phyloP scores from a whole-genome alignment of 2,329 filamentous ascomycete genomes.

The Diaporthe eres region DNA sequence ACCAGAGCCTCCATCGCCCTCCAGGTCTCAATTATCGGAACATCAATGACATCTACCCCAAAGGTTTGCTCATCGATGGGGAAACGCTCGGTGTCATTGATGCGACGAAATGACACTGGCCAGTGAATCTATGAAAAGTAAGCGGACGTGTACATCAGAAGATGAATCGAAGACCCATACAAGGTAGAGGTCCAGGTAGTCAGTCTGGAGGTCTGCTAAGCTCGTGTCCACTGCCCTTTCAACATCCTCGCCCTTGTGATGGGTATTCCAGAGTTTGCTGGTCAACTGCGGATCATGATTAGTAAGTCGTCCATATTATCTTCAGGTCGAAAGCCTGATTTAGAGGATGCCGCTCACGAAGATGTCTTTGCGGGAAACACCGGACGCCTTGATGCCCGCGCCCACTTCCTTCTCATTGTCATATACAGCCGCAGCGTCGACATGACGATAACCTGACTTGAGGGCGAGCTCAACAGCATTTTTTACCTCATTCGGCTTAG shows the following conservation, averaged over 20 bases:
- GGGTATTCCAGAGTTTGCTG: constrained; percentile 69
- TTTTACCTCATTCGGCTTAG: constrained; percentile 69
- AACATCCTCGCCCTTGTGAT: constrained; percentile 59
- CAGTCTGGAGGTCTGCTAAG: constrained; percentile 58
- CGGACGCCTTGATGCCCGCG: constrained; percentile 52
- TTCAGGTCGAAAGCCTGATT: not conserved
- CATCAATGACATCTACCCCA: constrained; percentile 58
- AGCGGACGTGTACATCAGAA: not conserved
- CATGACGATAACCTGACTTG: constrained; percentile 52
- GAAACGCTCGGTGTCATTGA: constrained; percentile 56
- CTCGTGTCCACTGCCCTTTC: constrained; percentile 58
- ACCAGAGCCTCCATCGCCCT: constrained; percentile 69
- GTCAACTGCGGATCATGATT: constrained; percentile 52
- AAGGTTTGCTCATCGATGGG: constrained; percentile 57
- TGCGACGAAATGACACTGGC: constrained; percentile 58
- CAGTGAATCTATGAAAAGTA: constrained; percentile 62
- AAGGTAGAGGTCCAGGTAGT: constrained; percentile 61
- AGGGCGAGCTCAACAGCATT: constrained; percentile 59
- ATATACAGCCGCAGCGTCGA: constrained; percentile 57
- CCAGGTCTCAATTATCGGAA: constrained; percentile 67
- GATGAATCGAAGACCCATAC: constrained; percentile 49
- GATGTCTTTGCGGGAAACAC: constrained; percentile 50
- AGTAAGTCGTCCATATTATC: not conserved
- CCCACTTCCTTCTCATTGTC: constrained; percentile 54
- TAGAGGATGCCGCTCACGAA: constrained; percentile 44